These are phyloP conservation scores for Saccharomycopsis javanensis DNA, from an alignment of 805 yeast species.

Conservation along the genomic window DNA sequence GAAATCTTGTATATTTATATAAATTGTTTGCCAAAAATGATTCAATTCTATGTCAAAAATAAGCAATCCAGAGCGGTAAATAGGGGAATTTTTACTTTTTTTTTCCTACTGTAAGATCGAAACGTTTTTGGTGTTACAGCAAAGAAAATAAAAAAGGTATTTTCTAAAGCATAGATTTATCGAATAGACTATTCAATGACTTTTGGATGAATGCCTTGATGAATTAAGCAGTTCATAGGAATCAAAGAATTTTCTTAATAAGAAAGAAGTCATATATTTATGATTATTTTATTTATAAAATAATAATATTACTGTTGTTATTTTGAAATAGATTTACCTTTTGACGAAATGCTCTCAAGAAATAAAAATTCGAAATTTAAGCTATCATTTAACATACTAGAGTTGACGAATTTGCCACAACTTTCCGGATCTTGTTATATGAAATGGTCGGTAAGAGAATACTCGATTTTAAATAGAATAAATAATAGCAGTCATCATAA, in stretches of 20 bases:
- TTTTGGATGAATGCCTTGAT: too few species aligned
- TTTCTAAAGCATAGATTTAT: too few species aligned
- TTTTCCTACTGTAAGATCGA: not conserved
- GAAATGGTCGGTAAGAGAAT: conserved; percentile 52
- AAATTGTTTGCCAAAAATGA: not conserved
- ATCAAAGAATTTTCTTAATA: too few species aligned
- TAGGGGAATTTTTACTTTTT: not conserved
- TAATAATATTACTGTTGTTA: not conserved
- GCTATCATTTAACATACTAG: conserved; percentile 25
- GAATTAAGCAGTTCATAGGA: too few species aligned
- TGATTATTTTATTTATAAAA: not conserved
- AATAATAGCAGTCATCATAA: not conserved
- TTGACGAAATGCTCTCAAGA: not conserved
- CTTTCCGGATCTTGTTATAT: conserved; percentile 58
- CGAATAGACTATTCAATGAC: too few species aligned
- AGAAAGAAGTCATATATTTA: too few species aligned
- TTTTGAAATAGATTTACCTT: too few species aligned
- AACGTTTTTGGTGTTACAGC: not conserved
- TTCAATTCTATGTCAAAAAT: not conserved
- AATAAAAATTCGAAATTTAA: conserved; percentile 11
- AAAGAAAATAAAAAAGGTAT: not conserved
- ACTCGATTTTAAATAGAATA: conserved; percentile 19
- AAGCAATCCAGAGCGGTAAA: not conserved
- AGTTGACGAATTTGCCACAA: conserved; percentile 79
- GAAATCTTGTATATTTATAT: not conserved